phyloP scores from a whole-genome alignment of 192 early-diverging fungal species.

The Chytriomyces sp. region DNA sequence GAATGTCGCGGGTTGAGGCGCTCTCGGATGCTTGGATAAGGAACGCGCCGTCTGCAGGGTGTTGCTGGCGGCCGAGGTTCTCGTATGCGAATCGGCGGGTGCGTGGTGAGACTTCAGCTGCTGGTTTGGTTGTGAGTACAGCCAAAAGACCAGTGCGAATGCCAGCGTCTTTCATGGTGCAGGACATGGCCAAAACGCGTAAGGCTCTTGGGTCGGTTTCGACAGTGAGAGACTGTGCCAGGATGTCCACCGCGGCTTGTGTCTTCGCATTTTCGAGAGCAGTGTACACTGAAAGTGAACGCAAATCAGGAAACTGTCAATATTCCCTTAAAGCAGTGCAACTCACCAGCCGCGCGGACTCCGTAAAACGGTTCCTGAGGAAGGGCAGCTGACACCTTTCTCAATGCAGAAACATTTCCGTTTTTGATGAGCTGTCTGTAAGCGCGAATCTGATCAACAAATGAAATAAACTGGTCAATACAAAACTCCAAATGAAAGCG shows the following conservation, averaged over 20 bases:
- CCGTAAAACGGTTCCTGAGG: slow-evolving; percentile 44
- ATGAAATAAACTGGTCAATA: no score
- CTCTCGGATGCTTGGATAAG: slow-evolving; percentile 47
- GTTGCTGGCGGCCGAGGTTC: slow-evolving; percentile 50
- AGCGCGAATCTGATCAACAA: slow-evolving; percentile 28
- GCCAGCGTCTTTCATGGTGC: slow-evolving; percentile 29
- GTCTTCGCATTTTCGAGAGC: slow-evolving; percentile 48
- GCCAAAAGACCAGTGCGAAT: slow-evolving; percentile 44
- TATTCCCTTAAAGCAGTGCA: not conserved
- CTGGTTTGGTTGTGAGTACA: slow-evolving; percentile 27
- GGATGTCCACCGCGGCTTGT: slow-evolving; percentile 40
- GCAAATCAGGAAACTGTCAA: no score
- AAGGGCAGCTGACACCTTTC: slow-evolving; percentile 41
- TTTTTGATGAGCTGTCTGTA: slow-evolving; percentile 55
- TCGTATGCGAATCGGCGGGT: slow-evolving; percentile 17
- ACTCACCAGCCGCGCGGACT: slow-evolving; percentile 40
- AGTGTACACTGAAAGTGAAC: slow-evolving; percentile 40
- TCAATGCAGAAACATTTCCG: slow-evolving; percentile 41
- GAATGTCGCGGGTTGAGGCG: slow-evolving; percentile 36
- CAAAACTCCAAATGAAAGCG: no score
- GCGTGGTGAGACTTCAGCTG: not conserved
- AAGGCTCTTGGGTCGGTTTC: slow-evolving; percentile 51
- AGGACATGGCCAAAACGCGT: slow-evolving; percentile 18
- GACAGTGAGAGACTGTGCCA: slow-evolving; percentile 43
- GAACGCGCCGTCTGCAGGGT: slow-evolving; percentile 49